Conservation (phyloP, 306 rosid genomes). For the Vigna nakashimae region DNA sequence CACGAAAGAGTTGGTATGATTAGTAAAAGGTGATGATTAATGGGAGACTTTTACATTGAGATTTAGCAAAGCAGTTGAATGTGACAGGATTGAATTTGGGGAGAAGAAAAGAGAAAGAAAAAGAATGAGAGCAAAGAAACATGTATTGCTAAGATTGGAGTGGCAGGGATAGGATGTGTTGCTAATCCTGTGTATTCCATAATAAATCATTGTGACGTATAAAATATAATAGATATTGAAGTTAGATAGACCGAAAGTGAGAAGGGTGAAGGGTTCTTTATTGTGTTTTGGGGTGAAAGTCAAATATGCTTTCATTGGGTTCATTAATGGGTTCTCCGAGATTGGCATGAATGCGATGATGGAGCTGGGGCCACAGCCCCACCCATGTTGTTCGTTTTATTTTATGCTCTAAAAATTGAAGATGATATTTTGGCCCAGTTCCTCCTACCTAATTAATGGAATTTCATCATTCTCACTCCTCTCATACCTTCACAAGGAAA, state of each 20-base stretch:
- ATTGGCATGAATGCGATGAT: constrained; percentile 76
- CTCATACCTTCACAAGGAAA: constrained; percentile 46
- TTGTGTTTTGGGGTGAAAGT: constrained; percentile 39
- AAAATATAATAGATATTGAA: constrained; percentile 30
- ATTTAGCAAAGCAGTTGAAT: neutral
- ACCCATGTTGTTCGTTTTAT: constrained; percentile 36
- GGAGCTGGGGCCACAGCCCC: constrained; percentile 60
- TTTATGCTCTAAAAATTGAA: constrained; percentile 37
- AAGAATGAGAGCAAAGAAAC: neutral
- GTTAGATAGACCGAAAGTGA: constrained; percentile 63
- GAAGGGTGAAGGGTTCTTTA: constrained; percentile 55
- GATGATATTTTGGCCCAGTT: constrained; percentile 25
- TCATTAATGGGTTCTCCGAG: constrained; percentile 66
- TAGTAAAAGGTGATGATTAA: constrained; percentile 14
- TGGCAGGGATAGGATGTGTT: constrained; percentile 18
- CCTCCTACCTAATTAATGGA: constrained; percentile 30
- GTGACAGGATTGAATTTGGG: constrained; percentile 17
- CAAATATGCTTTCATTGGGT: constrained; percentile 68
- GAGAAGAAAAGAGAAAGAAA: neutral
- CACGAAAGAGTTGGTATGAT: neutral
- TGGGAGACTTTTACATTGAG: neutral
- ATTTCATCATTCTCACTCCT: constrained; percentile 38
- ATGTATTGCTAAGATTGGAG: constrained; percentile 23
- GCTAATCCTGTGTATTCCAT: constrained; percentile 37
- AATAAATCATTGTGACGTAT: constrained; percentile 15